A percentile compares a stretch with the other conserved stretches of the same genome.
phyloP scores from a whole-genome alignment of 2,329 filamentous ascomycete species.

The Paecilomyces fulvus region DNA sequence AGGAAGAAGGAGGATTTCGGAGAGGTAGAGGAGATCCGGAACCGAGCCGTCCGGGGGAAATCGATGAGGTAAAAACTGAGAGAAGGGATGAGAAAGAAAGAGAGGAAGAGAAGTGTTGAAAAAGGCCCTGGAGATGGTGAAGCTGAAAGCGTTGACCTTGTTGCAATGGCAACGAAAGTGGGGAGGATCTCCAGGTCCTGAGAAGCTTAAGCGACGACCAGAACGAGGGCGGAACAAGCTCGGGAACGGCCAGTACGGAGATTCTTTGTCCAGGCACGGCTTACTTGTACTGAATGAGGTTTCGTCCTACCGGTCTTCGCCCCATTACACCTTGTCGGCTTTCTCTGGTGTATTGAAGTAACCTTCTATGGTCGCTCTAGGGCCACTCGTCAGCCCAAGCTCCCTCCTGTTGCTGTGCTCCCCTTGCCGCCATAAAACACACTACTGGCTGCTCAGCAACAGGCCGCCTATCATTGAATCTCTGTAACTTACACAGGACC shows the following conservation, averaged over 20 bases:
- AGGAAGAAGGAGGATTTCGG: constrained; percentile 8
- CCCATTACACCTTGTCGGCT: not conserved
- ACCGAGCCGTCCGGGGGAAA: constrained; percentile 6
- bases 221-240: constrained; percentile 1
- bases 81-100: constrained; percentile 16
- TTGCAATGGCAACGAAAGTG: constrained; percentile 36
- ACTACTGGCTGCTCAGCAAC: constrained; percentile 25
- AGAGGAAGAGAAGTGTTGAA: constrained; percentile 12
- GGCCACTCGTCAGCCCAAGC: not conserved
- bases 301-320: not conserved
- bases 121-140: constrained; percentile 23
- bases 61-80: constrained; percentile 12
- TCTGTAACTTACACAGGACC: constrained; percentile 9
- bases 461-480: constrained; percentile 21
- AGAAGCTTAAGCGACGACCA: constrained; percentile 15
- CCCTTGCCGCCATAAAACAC: constrained; percentile 27
- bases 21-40: constrained; percentile 9
- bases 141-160: constrained; percentile 33
- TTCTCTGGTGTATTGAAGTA: not conserved
- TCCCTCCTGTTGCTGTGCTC: constrained; percentile 25
- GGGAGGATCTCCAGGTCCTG: constrained; percentile 31
- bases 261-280: not conserved
- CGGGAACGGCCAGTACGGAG: not conserved
- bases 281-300: not conserved
- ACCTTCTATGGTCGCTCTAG: not conserved